Percentiles rank a stretch among this genome's conserved stretches.
Conservation (phyloP, 257 asterid genomes). For the Petrea volubilis region DNA sequence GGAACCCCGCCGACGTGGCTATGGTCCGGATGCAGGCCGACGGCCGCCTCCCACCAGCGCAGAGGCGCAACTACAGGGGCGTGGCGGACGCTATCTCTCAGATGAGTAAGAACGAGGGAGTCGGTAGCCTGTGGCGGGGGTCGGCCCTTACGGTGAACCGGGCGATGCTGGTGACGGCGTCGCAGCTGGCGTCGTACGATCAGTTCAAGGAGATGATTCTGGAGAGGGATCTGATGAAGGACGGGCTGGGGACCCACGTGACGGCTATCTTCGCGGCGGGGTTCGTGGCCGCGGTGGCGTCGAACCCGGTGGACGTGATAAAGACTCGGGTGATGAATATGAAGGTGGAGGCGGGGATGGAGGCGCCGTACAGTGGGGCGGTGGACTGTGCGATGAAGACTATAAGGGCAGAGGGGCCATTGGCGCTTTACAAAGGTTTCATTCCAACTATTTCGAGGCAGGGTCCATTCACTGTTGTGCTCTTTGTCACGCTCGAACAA, state of each 20-base stretch:
- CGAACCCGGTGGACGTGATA: slow-evolving; percentile 70
- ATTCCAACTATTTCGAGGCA: slow-evolving; percentile 57
- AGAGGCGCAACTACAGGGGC: slow-evolving; percentile 61
- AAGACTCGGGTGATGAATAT: slow-evolving; percentile 76
- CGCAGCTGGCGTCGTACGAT: slow-evolving; percentile 78
- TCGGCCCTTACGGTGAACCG: slow-evolving; percentile 64
- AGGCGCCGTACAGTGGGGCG: slow-evolving; percentile 55
- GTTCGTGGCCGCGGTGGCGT: slow-evolving; percentile 66
- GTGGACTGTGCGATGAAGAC: slow-evolving; percentile 65
- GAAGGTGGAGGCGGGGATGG: slow-evolving; percentile 49
- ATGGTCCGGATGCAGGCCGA: slow-evolving; percentile 86
- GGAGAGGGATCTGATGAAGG: too few relatives aligned
- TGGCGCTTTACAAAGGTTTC: slow-evolving; percentile 60
- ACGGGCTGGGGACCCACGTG: too few relatives aligned
- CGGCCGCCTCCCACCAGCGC: slow-evolving; percentile 53
- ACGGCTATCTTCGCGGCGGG: slow-evolving; percentile 72
- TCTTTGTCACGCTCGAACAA: too few relatives aligned
- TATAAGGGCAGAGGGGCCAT: slow-evolving; percentile 52
- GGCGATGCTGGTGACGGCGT: slow-evolving; percentile 74
- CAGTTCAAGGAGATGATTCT: too few relatives aligned
- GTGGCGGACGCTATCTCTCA: slow-evolving; percentile 59
- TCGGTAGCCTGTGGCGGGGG: slow-evolving; percentile 72
- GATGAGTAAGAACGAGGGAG: slow-evolving; percentile 56
- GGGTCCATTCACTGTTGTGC: slow-evolving; percentile 56
- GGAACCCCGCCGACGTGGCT: slow-evolving; percentile 77